phyloP scores from a whole-genome alignment of 2,329 filamentous ascomycete species.

The Scopulariopsis brevicaulis region DNA sequence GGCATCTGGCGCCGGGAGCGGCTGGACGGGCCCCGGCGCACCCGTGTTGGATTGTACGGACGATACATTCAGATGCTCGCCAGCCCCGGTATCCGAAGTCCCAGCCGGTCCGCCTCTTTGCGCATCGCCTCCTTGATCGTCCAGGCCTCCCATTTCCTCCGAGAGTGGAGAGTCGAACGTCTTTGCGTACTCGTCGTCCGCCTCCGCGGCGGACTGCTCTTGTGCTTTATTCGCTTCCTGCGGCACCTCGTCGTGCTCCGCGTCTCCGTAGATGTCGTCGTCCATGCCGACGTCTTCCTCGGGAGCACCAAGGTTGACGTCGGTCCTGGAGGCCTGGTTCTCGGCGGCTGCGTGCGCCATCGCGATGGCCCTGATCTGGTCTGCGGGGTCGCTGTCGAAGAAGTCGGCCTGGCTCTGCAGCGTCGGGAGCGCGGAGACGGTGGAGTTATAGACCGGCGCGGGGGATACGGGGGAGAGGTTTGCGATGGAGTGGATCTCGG shows the following conservation, averaged over 20 bases:
- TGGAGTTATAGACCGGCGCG: slow-evolving; percentile 31
- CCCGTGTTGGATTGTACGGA: slow-evolving; percentile 11
- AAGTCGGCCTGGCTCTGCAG: slow-evolving; percentile 41
- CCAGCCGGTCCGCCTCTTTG: slow-evolving; percentile 12
- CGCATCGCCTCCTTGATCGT: slow-evolving; percentile 6
- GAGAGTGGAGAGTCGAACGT: slow-evolving; percentile 32
- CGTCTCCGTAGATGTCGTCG: slow-evolving; percentile 30
- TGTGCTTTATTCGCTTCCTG: slow-evolving; percentile 13
- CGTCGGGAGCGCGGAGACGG: slow-evolving; percentile 32
- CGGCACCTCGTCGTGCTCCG: slow-evolving; percentile 17
- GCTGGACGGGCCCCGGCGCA: slow-evolving; percentile 11
- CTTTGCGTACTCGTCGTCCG: slow-evolving; percentile 38
- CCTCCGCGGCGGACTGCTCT: slow-evolving; percentile 15
- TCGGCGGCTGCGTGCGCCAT: not conserved
- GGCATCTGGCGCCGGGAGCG: slow-evolving; percentile 2
- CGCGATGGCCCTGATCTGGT: slow-evolving; percentile 4
- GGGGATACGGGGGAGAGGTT: slow-evolving; percentile 41
- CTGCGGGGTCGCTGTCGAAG: slow-evolving; percentile 33
- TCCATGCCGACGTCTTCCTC: slow-evolving; percentile 19
- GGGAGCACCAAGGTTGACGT: slow-evolving; percentile 19
- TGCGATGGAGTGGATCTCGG: slow-evolving; percentile 37
- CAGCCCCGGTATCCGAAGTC: slow-evolving; percentile 14
- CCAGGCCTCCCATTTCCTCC: not conserved
- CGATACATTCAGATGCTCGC: slow-evolving; percentile 16
- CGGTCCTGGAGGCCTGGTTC: slow-evolving; percentile 6